A percentile compares a stretch with the other conserved stretches of the same genome.
phyloP scores from a whole-genome alignment of 1,139 yeast species.

The Sugiyamaella castrensis region DNA sequence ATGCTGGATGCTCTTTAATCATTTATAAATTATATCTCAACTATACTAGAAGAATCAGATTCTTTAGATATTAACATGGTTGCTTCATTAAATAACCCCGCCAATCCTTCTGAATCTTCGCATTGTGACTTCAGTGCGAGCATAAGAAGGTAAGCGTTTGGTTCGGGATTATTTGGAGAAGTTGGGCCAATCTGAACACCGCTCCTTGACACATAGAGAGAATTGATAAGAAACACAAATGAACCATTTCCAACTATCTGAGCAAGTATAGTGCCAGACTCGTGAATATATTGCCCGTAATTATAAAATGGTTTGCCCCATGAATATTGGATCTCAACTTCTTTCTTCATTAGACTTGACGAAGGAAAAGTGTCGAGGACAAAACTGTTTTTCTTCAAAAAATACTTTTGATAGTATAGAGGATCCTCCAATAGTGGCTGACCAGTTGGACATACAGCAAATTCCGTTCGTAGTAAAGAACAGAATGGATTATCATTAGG shows the following conservation, averaged over 20 bases:
- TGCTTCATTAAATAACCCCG: slow-evolving; percentile 3
- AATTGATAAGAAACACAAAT: slow-evolving; percentile 52
- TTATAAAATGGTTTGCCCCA: slow-evolving; percentile 89
- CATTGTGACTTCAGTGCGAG: slow-evolving; percentile 5
- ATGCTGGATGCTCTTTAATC: too few relatives aligned
- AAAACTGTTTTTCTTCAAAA: slow-evolving; percentile 69
- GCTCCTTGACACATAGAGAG: slow-evolving; percentile 36
- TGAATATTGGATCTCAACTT: slow-evolving; percentile 60
- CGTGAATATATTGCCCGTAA: slow-evolving; percentile 85
- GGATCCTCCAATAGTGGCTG: slow-evolving; percentile 39
- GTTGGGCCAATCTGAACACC: slow-evolving; percentile 11
- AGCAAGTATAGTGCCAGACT: slow-evolving; percentile 83
- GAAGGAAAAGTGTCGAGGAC: slow-evolving; percentile 74
- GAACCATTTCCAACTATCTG: slow-evolving; percentile 82
- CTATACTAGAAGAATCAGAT: too few relatives aligned
- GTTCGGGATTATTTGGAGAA: slow-evolving; percentile 2
- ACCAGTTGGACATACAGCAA: slow-evolving; percentile 7
- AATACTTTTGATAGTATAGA: slow-evolving; percentile 58
- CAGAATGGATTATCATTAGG: slow-evolving; percentile 83
- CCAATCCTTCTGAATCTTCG: slow-evolving; percentile 6
- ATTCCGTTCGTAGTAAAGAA: slow-evolving; percentile 59
- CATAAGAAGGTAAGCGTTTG: neutral
- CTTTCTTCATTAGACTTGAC: slow-evolving; percentile 29
- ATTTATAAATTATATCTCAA: too few relatives aligned
- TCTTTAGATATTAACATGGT: neutral